Base-by-base conservation (phyloP, 192 early-diverging fungal species). In the Funneliformis mosseae region DNA sequence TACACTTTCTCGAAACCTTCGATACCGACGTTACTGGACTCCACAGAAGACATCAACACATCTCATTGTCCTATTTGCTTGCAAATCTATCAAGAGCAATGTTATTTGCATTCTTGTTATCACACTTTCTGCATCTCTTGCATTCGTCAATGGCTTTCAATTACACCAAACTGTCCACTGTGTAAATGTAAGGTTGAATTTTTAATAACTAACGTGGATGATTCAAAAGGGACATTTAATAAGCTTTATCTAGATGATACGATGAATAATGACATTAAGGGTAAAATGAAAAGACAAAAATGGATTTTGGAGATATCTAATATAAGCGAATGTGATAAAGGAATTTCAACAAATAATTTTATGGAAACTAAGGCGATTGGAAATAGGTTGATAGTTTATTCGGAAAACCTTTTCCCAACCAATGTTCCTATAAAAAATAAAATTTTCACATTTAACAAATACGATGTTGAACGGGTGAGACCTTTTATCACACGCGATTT, bases 401-500 rank as follows among this genome's bases (percentile, higher is more conserved):
- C 25, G 4, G 25, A 67, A 27, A 67, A 67, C 16, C 64, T 67
- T 38, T 67, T 38, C 3, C 12, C 64, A 38, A 67, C 25, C 28
- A 27, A 67, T 67, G 64, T 67, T 18, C 28, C 64, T 67, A 16
- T 33, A 67, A 33, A 4, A 33, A 67, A 2, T 33, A 67, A 6
- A 11, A 33, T 33, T 38, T 33, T 33, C 33, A 27, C 25, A 33
- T 33, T 67, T 67, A 67, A 67, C 33, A 55, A 21, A 16, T 55
- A 55, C 16, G 50, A 55, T 55, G 3, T 18, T 67, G 64, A 67
- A 16, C 64, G 64, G 0, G 16, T 67, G 5, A 27, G 64, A 38
- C 64, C 28, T 67, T 67, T 67, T 67, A 67, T 67, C 12, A 33
- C 64, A 14, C 64, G 64, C n/a, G 64, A 67, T 67, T 67, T 67